Evolutionary conservation across 1,284 basidiomycete species (phyloP).

Genomic region (Schizopora paradoxa): DNA sequence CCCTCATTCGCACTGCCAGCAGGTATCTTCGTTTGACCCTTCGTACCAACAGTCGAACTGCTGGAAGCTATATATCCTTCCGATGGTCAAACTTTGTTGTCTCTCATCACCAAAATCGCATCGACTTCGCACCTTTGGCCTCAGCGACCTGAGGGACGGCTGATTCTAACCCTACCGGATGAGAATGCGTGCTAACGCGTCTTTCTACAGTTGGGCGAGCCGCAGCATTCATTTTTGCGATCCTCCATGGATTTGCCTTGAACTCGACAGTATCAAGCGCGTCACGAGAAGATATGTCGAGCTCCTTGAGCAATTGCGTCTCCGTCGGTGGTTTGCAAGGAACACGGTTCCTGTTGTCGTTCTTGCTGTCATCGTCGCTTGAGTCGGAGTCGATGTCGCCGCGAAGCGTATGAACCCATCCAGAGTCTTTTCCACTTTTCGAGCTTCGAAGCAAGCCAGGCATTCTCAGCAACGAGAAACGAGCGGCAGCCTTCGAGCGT

Average conservation of each 20-base stretch:
- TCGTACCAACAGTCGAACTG: too few relatives aligned
- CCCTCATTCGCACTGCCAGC: too few relatives aligned
- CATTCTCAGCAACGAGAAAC: too few relatives aligned
- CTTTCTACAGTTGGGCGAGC: too few relatives aligned
- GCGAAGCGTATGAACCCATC: slow-evolving; percentile 12
- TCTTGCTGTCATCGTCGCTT: background rate
- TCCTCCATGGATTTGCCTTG: slow-evolving; percentile 69
- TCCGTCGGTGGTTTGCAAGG: background rate
- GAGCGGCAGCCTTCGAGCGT: too few relatives aligned
- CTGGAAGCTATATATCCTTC: too few relatives aligned
- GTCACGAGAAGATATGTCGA: slow-evolving; percentile 51
- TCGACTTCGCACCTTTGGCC: background rate
- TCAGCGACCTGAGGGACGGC: too few relatives aligned
- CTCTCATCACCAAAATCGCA: background rate
- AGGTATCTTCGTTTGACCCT: too few relatives aligned
- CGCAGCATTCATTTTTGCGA: slow-evolving; percentile 68
- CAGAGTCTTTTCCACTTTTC: too few relatives aligned
- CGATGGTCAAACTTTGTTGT: background rate
- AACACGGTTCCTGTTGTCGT: background rate
- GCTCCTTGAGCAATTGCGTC: slow-evolving; percentile 37
- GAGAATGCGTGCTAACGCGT: too few relatives aligned
- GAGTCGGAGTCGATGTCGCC: slow-evolving; percentile 10
- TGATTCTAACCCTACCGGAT: too few relatives aligned
- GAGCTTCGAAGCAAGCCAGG: too few relatives aligned
- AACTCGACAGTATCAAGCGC: slow-evolving; percentile 49